Percentiles rank a stretch among this genome's conserved stretches.
These are phyloP conservation scores for Podospora fimiseda DNA, from an alignment of 495 filamentous ascomycete genomes.

Conservation along the genomic window DNA sequence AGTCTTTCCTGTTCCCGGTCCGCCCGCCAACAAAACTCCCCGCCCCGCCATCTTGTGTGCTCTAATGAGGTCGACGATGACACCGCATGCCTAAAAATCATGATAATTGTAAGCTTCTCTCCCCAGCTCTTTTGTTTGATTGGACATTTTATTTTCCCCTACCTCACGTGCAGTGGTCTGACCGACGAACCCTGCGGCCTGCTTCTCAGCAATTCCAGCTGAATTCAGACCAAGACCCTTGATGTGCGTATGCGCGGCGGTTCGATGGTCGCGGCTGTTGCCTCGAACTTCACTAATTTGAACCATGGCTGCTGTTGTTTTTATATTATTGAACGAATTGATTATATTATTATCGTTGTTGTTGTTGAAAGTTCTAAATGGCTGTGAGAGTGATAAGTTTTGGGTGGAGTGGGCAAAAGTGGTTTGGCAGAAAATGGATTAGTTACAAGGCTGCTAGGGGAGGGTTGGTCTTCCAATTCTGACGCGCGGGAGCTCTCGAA, in stretches of 20 bases:
- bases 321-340: no score
- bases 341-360: no score
- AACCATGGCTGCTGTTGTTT: conserved; percentile 53
- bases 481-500: not conserved
- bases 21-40: conserved; percentile 86
- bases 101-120: not conserved
- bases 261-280: conserved; percentile 90
- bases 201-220: conserved; percentile 74
- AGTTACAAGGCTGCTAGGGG: not conserved
- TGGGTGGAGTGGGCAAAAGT: no score
- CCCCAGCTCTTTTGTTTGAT: not conserved
- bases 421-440: no score
- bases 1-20: conserved; percentile 91
- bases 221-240: conserved; percentile 79
- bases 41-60: conserved; percentile 95
- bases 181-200: conserved; percentile 78
- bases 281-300: conserved; percentile 94
- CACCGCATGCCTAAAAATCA: conserved; percentile 65
- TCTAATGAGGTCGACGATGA: conserved; percentile 90
- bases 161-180: conserved; percentile 85
- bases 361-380: no score
- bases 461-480: not conserved
- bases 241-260: conserved; percentile 95
- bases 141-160: no score
- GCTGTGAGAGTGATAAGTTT: no score